phyloP scores from a whole-genome alignment of 164 flowering plant species.

The Sedum album region DNA sequence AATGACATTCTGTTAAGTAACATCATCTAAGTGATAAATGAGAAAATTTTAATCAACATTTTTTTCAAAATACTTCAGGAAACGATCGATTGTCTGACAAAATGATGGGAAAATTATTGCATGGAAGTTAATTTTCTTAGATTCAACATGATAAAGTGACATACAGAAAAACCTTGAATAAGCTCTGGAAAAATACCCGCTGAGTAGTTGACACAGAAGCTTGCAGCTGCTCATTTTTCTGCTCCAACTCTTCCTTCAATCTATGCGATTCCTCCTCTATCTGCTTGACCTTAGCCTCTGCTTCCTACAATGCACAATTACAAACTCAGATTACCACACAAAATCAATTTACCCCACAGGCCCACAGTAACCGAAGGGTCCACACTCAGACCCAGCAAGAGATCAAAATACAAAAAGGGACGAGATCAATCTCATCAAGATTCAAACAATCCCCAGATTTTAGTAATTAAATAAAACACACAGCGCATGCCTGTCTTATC shows the following conservation, averaged over 20 bases:
- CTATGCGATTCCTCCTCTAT: constrained; percentile 57
- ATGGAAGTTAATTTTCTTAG: too few species aligned
- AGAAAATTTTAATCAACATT: too few species aligned
- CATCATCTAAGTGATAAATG: too few species aligned
- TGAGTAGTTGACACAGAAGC: constrained; percentile 46
- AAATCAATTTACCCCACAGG: too few species aligned
- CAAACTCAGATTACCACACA: constrained; percentile 1
- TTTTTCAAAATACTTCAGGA: too few species aligned
- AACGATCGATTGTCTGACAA: too few species aligned
- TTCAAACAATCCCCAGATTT: background rate
- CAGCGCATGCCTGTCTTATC: constrained; percentile 54
- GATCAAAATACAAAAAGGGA: background rate
- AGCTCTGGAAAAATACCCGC: constrained; percentile 57
- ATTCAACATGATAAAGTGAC: too few species aligned
- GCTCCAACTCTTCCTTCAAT: constrained; percentile 62
- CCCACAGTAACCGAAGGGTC: background rate
- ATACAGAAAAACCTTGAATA: too few species aligned
- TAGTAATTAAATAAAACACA: constrained; percentile 5
- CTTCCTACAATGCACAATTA: constrained; percentile 32
- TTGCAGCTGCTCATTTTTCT: constrained; percentile 52
- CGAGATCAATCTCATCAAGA: background rate
- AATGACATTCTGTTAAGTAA: too few species aligned
- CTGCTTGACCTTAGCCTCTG: constrained; percentile 50
- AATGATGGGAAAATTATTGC: too few species aligned
- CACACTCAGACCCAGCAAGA: background rate